Evolutionary conservation across 2,329 filamentous ascomycete genomes (phyloP).

Genomic region (Eutypa lata): DNA sequence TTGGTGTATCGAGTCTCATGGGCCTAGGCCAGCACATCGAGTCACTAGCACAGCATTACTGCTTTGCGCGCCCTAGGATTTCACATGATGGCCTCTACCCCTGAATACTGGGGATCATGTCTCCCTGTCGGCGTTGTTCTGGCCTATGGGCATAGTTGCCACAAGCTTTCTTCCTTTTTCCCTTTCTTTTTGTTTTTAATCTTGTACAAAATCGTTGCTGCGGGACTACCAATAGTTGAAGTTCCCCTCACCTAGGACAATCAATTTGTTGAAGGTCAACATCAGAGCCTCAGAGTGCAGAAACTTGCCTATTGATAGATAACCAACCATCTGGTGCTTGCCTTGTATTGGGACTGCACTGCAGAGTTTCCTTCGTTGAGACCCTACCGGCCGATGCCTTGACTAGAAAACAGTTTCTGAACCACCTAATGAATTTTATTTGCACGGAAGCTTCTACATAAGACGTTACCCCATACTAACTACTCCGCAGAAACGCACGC

Average conservation of each 20-base stretch:
- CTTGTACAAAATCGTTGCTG: not conserved
- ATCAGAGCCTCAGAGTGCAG: no score
- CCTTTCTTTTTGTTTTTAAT: not conserved
- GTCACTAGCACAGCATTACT: not conserved
- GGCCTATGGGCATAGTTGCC: not conserved
- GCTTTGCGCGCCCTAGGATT: not conserved
- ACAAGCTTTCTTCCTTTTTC: not conserved
- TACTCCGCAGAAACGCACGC: constrained; percentile 48
- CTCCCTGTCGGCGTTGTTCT: not conserved
- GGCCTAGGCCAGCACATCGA: not conserved
- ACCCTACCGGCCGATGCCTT: not conserved
- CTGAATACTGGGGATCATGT: not conserved
- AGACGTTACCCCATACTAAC: constrained; percentile 24
- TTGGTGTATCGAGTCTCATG: not conserved
- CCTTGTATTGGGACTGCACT: not conserved
- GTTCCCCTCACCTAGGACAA: not conserved
- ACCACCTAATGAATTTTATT: no score
- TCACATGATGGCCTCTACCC: not conserved
- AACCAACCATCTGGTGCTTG: no score
- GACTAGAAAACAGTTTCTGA: not conserved
- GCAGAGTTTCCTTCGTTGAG: not conserved
- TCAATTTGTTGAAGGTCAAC: not conserved
- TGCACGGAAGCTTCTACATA: not conserved
- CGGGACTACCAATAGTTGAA: not conserved
- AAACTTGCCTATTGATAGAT: no score